These are phyloP conservation scores for Rhodamnia rubescens DNA, from an alignment of 345 rosid genomes.

Conservation along the genomic window DNA sequence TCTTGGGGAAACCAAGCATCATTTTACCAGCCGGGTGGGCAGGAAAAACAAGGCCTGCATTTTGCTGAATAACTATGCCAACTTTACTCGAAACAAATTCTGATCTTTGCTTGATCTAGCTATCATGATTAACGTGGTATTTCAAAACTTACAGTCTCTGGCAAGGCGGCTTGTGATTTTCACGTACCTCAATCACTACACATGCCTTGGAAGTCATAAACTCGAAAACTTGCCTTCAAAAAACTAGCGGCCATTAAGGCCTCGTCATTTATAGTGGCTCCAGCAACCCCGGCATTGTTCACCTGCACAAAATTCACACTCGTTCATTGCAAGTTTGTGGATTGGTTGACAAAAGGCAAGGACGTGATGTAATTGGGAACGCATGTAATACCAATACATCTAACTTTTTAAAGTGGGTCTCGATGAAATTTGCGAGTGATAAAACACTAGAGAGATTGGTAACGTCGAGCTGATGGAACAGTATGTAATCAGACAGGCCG, in stretches of 20 bases:
- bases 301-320: slow-evolving; percentile 2
- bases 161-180: background rate
- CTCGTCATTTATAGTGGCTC: slow-evolving; percentile 1
- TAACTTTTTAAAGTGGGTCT: slow-evolving; percentile 10
- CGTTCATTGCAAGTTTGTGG: background rate
- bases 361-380: background rate
- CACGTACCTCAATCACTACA: background rate
- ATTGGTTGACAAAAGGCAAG: background rate
- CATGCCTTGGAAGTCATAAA: background rate
- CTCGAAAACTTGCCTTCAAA: background rate
- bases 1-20: background rate
- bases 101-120: background rate
- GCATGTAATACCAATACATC: slow-evolving; percentile 10
- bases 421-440: slow-evolving; percentile 7
- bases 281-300: slow-evolving; percentile 16
- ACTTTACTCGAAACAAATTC: background rate
- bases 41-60: background rate
- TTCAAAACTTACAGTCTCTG: background rate
- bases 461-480: slow-evolving; percentile 20
- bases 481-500: background rate
- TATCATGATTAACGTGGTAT: background rate
- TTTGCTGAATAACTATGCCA: background rate
- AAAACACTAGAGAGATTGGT: slow-evolving; percentile 10
- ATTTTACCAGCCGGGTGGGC: background rate
- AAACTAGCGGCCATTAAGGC: background rate